These are phyloP conservation scores for Euphrasia confusa DNA, from an alignment of 257 asterid genomes.

Conservation along the genomic window DNA sequence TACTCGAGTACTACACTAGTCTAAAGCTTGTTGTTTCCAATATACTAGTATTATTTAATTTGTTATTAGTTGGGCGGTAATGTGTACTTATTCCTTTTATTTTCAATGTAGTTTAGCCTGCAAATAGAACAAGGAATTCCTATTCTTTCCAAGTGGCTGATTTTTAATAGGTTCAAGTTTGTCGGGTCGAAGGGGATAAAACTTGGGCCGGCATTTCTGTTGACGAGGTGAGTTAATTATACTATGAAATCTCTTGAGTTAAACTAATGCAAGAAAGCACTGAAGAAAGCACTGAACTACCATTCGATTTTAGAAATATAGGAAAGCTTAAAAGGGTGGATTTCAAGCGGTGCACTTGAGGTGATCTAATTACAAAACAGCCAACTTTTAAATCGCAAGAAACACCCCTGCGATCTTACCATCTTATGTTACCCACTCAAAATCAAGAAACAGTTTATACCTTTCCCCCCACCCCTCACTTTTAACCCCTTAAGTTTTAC, in stretches of 20 bases:
- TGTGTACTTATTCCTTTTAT: slow-evolving; percentile 9
- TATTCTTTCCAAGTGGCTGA: slow-evolving; percentile 82
- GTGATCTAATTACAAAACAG: no score
- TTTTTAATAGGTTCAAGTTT: slow-evolving; percentile 90
- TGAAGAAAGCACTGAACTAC: not conserved
- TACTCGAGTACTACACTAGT: slow-evolving; percentile 57
- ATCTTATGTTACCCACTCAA: not conserved
- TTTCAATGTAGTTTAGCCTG: slow-evolving; percentile 66
- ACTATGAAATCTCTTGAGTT: slow-evolving; percentile 22
- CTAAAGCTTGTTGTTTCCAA: slow-evolving; percentile 7
- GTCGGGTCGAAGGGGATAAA: slow-evolving; percentile 74
- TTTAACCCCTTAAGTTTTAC: not conserved
- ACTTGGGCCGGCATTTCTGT: slow-evolving; percentile 84
- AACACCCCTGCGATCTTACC: not conserved
- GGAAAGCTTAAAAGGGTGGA: not conserved
- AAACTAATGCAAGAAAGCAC: not conserved
- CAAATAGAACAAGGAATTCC: slow-evolving; percentile 98
- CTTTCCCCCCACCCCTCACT: no score
- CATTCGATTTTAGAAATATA: not conserved
- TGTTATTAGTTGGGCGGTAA: slow-evolving; percentile 17
- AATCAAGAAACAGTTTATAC: no score
- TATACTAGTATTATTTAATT: slow-evolving; percentile 6
- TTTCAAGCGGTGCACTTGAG: no score
- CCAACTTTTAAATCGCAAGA: no score
- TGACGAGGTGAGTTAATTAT: slow-evolving; percentile 65